Evolutionary conservation across 2,329 filamentous ascomycete species (phyloP), one percentile per base, ranked within the genome.

Genomic region (Aspergillus sp.): DNA sequence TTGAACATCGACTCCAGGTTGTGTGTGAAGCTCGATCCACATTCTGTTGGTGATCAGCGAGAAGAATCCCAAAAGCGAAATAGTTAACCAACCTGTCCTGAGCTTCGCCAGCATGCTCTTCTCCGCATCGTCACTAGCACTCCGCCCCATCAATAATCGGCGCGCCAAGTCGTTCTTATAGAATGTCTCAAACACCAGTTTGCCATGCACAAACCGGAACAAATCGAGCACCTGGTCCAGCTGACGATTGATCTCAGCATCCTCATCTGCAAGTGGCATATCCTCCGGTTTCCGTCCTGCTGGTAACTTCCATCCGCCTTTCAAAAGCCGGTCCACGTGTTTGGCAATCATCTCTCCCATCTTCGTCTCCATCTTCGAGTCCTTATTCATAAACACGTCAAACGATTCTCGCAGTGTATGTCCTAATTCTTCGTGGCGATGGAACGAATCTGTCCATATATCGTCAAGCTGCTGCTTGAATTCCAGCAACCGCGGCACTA

Each of bases 1-100:
- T 95, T 95, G 75, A 99, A 98, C 93, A 99, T 99, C 53, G 91
- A 88, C 69, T 99, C 94, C 0, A 99, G 77, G 61, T 98, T 98
- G 64, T 95, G 90, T 0, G 93, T 98, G 65, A 98, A 97, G 58
- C 82, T 87, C 12, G 88, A 86, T 35, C 93, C 93, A 63, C 93
- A 98, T 73, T 98, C 93, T 71, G 50, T 5, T 27, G n/a, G 30
- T 37, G 30, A 19, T 51, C 44, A 25, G 12, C 4, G 39, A 46
- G 38, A 46, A 45, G 35, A 39, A 43, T 41, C 49, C 44, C 20
- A 23, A 13, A 22, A 15, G 32, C 13, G 10, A 20, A 37, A 37
- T 30, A n/a, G 45, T 51, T 5, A 7, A 60, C 64, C 50, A 65
- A 80, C 77, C 77, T 56, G 84, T 86, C 70, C 93, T 91, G 23